These are phyloP conservation scores for Trichomonas vaginalis DNA, from an alignment of 208 protist genomes.

Conservation along the genomic window DNA sequence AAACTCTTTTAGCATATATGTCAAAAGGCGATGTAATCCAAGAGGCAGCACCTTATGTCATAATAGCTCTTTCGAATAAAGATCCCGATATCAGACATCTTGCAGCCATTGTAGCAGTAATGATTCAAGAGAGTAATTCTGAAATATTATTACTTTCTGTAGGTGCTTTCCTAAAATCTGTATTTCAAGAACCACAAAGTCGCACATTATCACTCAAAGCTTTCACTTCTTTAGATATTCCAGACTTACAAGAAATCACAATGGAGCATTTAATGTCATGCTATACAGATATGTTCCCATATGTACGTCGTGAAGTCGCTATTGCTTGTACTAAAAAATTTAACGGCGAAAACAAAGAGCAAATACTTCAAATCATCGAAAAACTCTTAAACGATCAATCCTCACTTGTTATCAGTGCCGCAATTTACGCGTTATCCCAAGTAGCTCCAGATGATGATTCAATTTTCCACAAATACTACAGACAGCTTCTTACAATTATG, in stretches of 20 bases:
- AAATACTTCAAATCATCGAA: neutral
- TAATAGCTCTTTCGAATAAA: neutral
- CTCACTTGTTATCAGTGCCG: neutral
- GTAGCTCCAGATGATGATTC: neutral
- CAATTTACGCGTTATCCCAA: neutral
- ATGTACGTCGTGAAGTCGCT: neutral
- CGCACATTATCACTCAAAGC: neutral
- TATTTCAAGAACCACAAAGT: neutral
- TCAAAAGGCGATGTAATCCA: neutral
- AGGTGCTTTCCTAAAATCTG: neutral
- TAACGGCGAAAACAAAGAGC: neutral
- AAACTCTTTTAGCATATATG: neutral
- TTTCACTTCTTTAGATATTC: neutral
- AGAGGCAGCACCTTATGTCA: neutral
- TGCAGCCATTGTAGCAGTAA: neutral
- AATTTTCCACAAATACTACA: neutral
- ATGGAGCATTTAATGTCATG: neutral
- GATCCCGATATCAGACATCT: neutral
- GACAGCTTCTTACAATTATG: neutral
- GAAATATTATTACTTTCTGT: neutral
- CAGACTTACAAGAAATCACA: neutral
- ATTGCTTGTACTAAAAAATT: neutral
- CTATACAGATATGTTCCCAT: neutral
- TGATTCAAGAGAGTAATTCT: neutral
- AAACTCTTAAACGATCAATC: neutral